Base-by-base conservation (phyloP, 2,329 filamentous ascomycete genomes). In the Fusarium heterosporum region DNA sequence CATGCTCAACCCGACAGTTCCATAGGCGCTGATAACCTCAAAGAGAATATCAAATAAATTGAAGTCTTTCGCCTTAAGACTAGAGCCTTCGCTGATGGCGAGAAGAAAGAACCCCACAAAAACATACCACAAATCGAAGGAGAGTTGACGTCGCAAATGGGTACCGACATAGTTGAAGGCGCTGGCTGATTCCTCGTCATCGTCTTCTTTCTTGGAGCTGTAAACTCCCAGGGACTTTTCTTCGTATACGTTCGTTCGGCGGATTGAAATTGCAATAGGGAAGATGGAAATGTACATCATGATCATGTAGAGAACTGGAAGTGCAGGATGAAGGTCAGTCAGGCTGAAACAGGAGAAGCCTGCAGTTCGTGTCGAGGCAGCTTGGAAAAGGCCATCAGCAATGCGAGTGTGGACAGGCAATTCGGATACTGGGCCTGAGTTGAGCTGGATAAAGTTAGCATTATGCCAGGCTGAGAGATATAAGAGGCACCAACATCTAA, bases 281-380 rank as follows among this genome's bases (percentile, higher is more conserved):
- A 97, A 97, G 61, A 97, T 92, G 58, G 94, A 97, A 64, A 98
- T 97, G 78, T 98, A 98, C 96, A 98, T 98, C 96, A 98, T 98
- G 78, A 98, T 90, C 78, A 98, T 83, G 80, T 97, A 98, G 25
- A 93, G 93, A 14, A 96, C 93, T 73, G 97, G 94, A 58, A 97
- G 93, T 4, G 92, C 96, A 2, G 96, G 94, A 69, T 98, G 94
- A 3, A 99, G 82, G 0, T 86, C 80, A 3, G 91, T 82, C 38
- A 98, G 81, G 75, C 90, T 93, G 70, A 98, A 87, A 29, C 91
- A 92, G 2, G 91, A 85, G 74, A 97, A 97, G 0, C 96, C 95
- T 5, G 96, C 95, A 1, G 96, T 98, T 75, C 96, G 85, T 1
- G 95, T 98, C 7, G 93, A 90, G 0, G 90, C 89, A 2, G 95